Evolutionary conservation across 352 stramenopile species (phyloP), one percentile per base, ranked within the genome.

Genomic region (Pythium volutum): DNA sequence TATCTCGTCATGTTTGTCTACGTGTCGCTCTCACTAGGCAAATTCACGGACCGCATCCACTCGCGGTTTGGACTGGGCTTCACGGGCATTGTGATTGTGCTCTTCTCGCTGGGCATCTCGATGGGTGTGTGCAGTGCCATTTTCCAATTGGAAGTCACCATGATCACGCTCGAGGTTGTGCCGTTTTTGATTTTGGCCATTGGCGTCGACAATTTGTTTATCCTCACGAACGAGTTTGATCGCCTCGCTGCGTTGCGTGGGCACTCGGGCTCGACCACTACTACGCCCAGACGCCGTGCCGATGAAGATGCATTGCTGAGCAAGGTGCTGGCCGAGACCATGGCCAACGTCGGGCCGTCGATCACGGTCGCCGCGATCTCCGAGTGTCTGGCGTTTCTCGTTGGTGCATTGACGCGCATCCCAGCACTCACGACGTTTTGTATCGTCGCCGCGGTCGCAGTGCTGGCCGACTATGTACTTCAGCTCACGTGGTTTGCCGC

Each of bases 171-270:
- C 29, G 88, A 97, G 62, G 89, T 97, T 14, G 87, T 97, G 39
- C 89, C 89, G 16, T 97, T 97, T 54, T 68, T 97, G 48, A 86
- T 96, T n/a, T 69, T 97, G 18, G 88, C 89, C 4, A 96, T 97
- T 56, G 89, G 89, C 18, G 87, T 97, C 29, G 89, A 97, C 71
- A 97, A 97, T 65, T 96, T 96, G 87, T 96, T 97, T 59, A 95
- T 97, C 63, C 60, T 97, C 4, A 94, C 87, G 18, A 93, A 95
- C 62, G 86, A 96, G 52, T 89, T 93, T 52, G 84, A 93, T 42
- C 75, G 84, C 15, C 71, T 92, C 11, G 66, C 70, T 12, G 69
- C 61, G 6, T 31, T 84, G 16, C 81, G 78, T 27, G 81, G 78
- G 9, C 53, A 80, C 26, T 68, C 52, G 43, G 74, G 63, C 29